Percentiles rank a stretch among this genome's conserved stretches.
Evolutionary conservation across 1,139 yeast genomes (phyloP).

Genomic region (Pichia terricola): DNA sequence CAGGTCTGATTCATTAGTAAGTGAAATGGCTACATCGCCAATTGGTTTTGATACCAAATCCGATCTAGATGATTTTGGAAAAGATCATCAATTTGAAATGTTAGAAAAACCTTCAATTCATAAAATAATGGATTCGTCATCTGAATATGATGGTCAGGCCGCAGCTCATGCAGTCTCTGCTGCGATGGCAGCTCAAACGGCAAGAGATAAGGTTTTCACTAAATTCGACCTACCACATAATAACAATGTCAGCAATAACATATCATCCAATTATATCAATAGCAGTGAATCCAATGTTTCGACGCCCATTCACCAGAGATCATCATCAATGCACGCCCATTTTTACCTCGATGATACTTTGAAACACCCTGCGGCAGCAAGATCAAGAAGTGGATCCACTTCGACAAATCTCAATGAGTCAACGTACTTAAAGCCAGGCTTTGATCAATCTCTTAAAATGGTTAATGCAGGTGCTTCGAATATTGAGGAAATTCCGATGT

Average conservation of each 20-base stretch:
- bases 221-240: neutral
- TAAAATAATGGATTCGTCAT: slow-evolving; percentile 4
- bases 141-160: slow-evolving; percentile 19
- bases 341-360: slow-evolving; percentile 65
- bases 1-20: neutral
- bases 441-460: slow-evolving; percentile 2
- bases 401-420: neutral
- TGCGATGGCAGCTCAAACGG: slow-evolving; percentile 28
- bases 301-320: slow-evolving; percentile 35
- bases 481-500: neutral
- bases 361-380: slow-evolving; percentile 35
- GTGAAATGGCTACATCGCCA: neutral
- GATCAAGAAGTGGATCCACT: slow-evolving; percentile 31
- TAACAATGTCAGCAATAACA: neutral
- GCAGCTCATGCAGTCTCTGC: slow-evolving; percentile 28
- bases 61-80: neutral
- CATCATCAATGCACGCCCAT: slow-evolving; percentile 70
- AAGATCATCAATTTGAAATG: neutral
- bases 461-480: slow-evolving; percentile 4
- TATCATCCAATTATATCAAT: neutral
- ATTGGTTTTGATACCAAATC: no score
- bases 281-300: neutral
- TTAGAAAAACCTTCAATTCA: slow-evolving; percentile 5
- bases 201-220: slow-evolving; percentile 18
- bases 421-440: slow-evolving; percentile 12